Percentiles rank a stretch among this genome's conserved stretches.
phyloP scores from a whole-genome alignment of 208 protist species.

The Strigomonas culicis region DNA sequence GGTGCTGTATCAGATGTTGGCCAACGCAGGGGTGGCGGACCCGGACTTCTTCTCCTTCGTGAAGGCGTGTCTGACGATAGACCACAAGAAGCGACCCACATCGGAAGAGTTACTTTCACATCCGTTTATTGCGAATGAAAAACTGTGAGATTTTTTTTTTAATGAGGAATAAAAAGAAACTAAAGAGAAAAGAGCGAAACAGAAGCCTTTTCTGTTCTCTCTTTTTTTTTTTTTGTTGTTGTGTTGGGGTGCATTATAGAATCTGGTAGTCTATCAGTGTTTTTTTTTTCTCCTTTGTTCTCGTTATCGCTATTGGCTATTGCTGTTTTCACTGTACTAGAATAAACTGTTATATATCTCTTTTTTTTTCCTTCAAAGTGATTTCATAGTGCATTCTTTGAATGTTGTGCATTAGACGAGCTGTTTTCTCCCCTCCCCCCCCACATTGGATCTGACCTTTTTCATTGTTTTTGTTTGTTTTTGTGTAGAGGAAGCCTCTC shows the following conservation, averaged over 20 bases:
- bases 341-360: background rate
- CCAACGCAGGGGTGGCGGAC: slow-evolving; percentile 63
- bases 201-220: slow-evolving; percentile 1
- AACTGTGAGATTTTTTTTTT: slow-evolving; percentile 18
- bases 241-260: too few species aligned
- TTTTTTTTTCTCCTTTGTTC: background rate
- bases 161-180: background rate
- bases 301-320: background rate
- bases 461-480: too few species aligned
- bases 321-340: too few species aligned
- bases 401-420: background rate
- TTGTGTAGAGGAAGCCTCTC: too few species aligned
- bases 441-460: background rate
- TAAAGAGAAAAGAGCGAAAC: slow-evolving; percentile 2
- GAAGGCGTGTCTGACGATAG: slow-evolving; percentile 75
- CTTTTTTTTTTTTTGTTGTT: slow-evolving; percentile 1
- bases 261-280: background rate
- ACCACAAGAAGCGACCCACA: slow-evolving; percentile 79
- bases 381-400: too few species aligned
- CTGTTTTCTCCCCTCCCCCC: background rate
- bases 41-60: slow-evolving; percentile 87
- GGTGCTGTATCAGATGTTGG: slow-evolving; percentile 72
- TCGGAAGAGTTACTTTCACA: slow-evolving; percentile 77
- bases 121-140: slow-evolving; percentile 73
- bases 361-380: slow-evolving; percentile 16